phyloP scores from a whole-genome alignment of 331 rosid species.

The Malus hybrid region DNA sequence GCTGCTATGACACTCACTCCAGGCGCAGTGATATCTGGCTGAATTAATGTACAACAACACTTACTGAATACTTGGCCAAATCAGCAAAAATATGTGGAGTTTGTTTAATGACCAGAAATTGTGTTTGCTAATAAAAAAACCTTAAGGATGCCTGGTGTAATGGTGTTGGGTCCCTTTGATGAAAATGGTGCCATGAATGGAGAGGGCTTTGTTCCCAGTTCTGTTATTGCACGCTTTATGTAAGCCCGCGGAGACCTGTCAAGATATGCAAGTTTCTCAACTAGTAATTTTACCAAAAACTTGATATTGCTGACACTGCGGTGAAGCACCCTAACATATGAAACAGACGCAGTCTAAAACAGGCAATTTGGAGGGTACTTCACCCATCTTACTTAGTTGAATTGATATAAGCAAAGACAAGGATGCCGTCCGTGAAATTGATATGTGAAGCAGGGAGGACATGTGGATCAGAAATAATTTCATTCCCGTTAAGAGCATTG shows the following conservation, averaged over 20 bases:
- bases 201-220: slow-evolving; percentile 63
- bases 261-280: not conserved
- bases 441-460: slow-evolving; percentile 59
- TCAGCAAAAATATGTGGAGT: not conserved
- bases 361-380: not conserved
- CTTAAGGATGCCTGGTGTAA: slow-evolving; percentile 79
- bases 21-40: slow-evolving; percentile 97
- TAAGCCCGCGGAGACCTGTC: slow-evolving; percentile 58
- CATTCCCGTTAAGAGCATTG: slow-evolving; percentile 20
- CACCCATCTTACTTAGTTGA: slow-evolving; percentile 37
- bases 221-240: slow-evolving; percentile 52
- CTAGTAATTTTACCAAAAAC: not conserved
- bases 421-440: slow-evolving; percentile 36
- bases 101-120: not conserved
- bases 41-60: slow-evolving; percentile 11
- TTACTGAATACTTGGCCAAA: not conserved
- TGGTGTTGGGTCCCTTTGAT: slow-evolving; percentile 69
- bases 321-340: not conserved
- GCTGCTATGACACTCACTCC: slow-evolving; percentile 93
- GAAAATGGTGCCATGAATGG: slow-evolving; percentile 97
- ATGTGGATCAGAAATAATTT: slow-evolving; percentile 55
- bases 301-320: not conserved
- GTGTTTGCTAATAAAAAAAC: slow-evolving; percentile 20
- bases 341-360: not conserved
- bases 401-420: slow-evolving; percentile 41